A percentile compares a stretch with the other conserved stretches of the same genome.
These are phyloP conservation scores for Aegilops bicornis DNA, from an alignment of 176 grass and related monocot genomes.

Conservation along the genomic window DNA sequence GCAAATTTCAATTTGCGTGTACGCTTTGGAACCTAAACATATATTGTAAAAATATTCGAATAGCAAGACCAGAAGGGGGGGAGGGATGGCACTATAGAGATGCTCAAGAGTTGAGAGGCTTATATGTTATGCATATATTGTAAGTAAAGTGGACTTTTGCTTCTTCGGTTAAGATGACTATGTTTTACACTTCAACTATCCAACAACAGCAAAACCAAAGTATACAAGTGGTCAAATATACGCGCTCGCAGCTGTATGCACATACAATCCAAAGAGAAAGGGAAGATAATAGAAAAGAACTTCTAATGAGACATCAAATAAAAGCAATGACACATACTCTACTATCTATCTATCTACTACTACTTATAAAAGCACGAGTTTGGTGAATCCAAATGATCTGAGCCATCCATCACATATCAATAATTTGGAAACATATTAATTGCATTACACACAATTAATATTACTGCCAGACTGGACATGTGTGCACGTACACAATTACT, in stretches of 20 bases:
- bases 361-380: too few relatives aligned
- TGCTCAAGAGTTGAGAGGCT: not conserved
- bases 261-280: not conserved
- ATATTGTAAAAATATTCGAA: not conserved
- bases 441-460: too few relatives aligned
- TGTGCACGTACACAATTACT: too few relatives aligned
- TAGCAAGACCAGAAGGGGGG: not conserved
- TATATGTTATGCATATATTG: not conserved
- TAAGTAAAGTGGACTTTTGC: constrained; percentile 1
- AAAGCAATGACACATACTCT: not conserved
- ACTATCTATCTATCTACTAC: too few relatives aligned
- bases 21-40: not conserved
- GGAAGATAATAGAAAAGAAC: not conserved
- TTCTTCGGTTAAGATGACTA: not conserved
- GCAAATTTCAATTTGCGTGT: not conserved
- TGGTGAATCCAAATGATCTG: too few relatives aligned
- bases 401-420: too few relatives aligned
- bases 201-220: not conserved
- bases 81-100: not conserved
- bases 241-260: not conserved
- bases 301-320: not conserved
- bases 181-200: not conserved
- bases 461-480: too few relatives aligned
- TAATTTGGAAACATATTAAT: too few relatives aligned
- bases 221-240: not conserved